Evolutionary conservation across 2,329 filamentous ascomycete species (phyloP), one percentile per base, ranked within the genome.

Genomic region (Furcasterigmium furcatum): DNA sequence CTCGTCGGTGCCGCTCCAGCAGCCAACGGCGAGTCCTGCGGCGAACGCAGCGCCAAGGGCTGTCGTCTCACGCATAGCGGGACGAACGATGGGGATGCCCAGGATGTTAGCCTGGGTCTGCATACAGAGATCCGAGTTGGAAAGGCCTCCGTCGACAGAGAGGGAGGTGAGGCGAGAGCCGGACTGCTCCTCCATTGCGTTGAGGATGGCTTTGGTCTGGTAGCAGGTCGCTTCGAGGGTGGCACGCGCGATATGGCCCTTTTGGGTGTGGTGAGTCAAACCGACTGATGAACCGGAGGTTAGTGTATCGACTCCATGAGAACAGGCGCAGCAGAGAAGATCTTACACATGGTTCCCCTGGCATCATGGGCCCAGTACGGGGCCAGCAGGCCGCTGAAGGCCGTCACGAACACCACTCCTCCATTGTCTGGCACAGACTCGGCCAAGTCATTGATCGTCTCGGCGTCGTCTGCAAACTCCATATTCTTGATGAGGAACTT

Each of bases 341-440:
- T n/a, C 77, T 68, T 71, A 84, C 79, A 91, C 46, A 94, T 82
- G 5, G 91, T 95, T 48, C 91, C 91, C 63, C 91, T 87, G 18
- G 90, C 90, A 67, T 95, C 88, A 61, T 95, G 90, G 50, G 95
- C 92, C 91, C 91, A 96, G 66, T 96, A 95, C 1, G 91, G 91
- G 1, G 91, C 91, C 62, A 95, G 95, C 3, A 96, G 77, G 44
- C 91, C 91, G 64, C 86, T 91, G 63, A 96, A 96, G 2, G 91
- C 91, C 3, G 91, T 95, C 49, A 96, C 91, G 57, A 96, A 84
- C 16, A 91, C 81, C 45, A 91, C 85, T 8, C 91, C 91, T 45
- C 90, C 91, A 50, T 87, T 95, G 63, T 95, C 86, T 3, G 69
- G 56, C 8, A 82, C 77, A 0, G 69, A 72, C 56, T 69, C 66